Base-by-base conservation (phyloP, 2,329 filamentous ascomycete genomes). In the Cadophora malorum region DNA sequence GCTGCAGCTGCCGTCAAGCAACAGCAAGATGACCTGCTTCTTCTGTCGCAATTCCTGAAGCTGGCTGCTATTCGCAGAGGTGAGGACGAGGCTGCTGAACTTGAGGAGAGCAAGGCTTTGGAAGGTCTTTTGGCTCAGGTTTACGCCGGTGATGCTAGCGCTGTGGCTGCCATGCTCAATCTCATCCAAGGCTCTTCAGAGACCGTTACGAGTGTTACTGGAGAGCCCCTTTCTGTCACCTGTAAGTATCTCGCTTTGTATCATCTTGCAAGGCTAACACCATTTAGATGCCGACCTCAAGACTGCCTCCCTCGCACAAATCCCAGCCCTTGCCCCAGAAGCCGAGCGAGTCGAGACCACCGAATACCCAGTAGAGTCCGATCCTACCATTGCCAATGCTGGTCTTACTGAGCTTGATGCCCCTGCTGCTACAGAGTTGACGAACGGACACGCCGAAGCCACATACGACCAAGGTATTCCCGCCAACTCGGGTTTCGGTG, bases 61-160 rank as follows among this genome's bases (percentile, higher is more conserved):
- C 86, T 94, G 47, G 92, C 92, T 68, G 92, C 92, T 67, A 89
- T 91, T 74, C 88, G 92, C 72, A 87, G 91, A 74, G 85, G 88
- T 23, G 90, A 92, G 76, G 91, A 86, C 52, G 84, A 91, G 71
- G 86, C 83, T 65, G 84, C 86, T 59, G 80, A 83, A 50, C 79
- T 85, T 5, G 91, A 94, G 67, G 91, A 95, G 81, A 93, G 90
- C 79, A 88, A 89, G 79, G 93, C 92, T 45, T 89, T 96, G 68
- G 92, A 96, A 80, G 92, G 92, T 63, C 89, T 93, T 41, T 83
- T 96, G 67, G 83, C 94, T 58, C 86, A 90, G 69, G 90, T 96
- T 38, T 96, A 96, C 80, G 88, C 88, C 56, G 93, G 92, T 58
- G 91, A 95, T 75, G 86, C 91, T 71, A 85, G 83, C 73, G 92